phyloP scores from a whole-genome alignment of 2,329 filamentous ascomycete species.

The Xylaria sp. region DNA sequence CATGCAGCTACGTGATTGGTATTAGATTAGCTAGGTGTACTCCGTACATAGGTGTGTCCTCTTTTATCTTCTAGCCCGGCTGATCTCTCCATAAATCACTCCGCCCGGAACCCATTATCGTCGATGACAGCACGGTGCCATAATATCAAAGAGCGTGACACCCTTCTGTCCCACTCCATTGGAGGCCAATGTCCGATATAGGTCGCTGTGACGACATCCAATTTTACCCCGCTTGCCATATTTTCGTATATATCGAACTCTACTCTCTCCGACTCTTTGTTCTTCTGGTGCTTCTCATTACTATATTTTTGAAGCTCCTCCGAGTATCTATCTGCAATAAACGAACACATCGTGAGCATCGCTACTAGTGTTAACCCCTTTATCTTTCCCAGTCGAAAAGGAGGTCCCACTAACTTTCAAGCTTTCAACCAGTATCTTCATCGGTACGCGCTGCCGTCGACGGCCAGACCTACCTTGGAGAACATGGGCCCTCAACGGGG shows the following conservation, averaged over 20 bases:
- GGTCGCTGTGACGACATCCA: constrained; percentile 42
- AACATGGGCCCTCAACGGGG: constrained; percentile 47
- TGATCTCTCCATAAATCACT: constrained; percentile 23
- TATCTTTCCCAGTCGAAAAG: constrained; percentile 8
- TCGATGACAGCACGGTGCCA: constrained; percentile 1
- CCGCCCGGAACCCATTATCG: constrained; percentile 1
- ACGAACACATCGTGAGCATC: constrained; percentile 43
- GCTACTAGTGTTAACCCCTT: constrained; percentile 33
- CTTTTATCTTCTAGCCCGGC: constrained; percentile 4
- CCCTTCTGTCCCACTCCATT: constrained; percentile 19
- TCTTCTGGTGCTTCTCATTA: not conserved
- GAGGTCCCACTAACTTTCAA: constrained; percentile 34
- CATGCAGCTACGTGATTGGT: not conserved
- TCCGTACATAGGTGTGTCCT: no score
- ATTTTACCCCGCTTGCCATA: constrained; percentile 40
- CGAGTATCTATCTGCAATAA: constrained; percentile 11
- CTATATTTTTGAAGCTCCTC: not conserved
- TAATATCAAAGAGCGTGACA: constrained; percentile 1
- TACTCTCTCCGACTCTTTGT: not conserved
- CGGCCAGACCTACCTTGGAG: constrained; percentile 40
- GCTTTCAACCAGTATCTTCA: constrained; percentile 38
- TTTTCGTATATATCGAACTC: constrained; percentile 28
- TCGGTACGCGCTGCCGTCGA: constrained; percentile 47
- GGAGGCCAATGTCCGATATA: constrained; percentile 31
- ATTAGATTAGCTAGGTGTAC: not conserved